Base-by-base conservation (phyloP, 768 basidiomycete genomes). In the Plicaturopsis crispa region DNA sequence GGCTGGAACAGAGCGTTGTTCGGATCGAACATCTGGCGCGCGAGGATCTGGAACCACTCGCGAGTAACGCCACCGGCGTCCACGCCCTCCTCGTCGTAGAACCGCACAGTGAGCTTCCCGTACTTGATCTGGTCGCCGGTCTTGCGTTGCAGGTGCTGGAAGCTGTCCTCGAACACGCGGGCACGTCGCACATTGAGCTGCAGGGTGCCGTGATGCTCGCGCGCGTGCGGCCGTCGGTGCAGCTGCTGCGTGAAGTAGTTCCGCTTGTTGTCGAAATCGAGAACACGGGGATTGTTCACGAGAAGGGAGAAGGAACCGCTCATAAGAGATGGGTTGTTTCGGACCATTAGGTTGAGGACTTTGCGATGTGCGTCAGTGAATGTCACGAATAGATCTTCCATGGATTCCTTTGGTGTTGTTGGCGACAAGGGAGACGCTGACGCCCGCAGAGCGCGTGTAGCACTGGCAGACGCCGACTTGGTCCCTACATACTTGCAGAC, bases 191-290 rank as follows among this genome's bases (percentile, higher is more conserved):
- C 84, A 47, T 90, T 93, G 48, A 96, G 67, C 53, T 90, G 89
- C 35, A 96, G 63, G 0, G 90, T 88, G 24, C 75, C 68, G 43
- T 88, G 76, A 47, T 90, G 87, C 51, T 92, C 87, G 28, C 91
- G 76, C 10, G 69, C 66, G 48, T 83, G 77, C 13, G 81, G 81
- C 6, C 89, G 80, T 31, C 84, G 80, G 54, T 92, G 92, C 6
- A 96, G 70, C 55, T 93, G 90, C 56, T 94, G 91, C 31, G 74
- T 81, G 65, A 92, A 92, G 63, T 90, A 93, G 53, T 93, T 94
- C 24, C 96, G 80, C 67, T 99, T 99, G 78, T 98, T 98, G 69
- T 98, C 96, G 55, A 98, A 98, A 68, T 98, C 96, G 40, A 99
- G 75, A 17, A 98, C 92, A 21, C 90, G 81, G 33, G 96, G 84